A percentile compares a stretch with the other conserved stretches of the same genome.
These are phyloP conservation scores for Rhododendron henanense DNA, from an alignment of 148 eudicot species.

Conservation along the genomic window DNA sequence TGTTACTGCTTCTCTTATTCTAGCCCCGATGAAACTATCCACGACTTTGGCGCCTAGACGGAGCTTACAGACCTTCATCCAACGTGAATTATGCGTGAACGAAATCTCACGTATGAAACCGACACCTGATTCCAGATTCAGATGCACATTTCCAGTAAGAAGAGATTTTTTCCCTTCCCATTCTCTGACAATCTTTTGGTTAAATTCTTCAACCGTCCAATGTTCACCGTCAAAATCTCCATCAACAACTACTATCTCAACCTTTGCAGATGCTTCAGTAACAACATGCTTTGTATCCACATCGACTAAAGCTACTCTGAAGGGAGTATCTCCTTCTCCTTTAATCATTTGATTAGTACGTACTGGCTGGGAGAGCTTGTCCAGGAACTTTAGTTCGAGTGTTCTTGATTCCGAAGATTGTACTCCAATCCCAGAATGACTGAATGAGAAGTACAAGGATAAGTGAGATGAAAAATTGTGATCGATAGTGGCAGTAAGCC, in stretches of 20 bases:
- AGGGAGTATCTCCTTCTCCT: background rate
- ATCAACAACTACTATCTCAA: slow-evolving; percentile 10
- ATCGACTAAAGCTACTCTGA: slow-evolving; percentile 5
- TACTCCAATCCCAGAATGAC: background rate
- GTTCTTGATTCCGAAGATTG: background rate
- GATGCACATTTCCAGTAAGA: slow-evolving; percentile 6
- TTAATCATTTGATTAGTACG: background rate
- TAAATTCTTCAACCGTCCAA: background rate
- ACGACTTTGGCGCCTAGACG: slow-evolving; percentile 10
- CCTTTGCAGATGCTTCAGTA: slow-evolving; percentile 8
- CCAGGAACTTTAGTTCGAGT: background rate
- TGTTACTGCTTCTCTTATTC: background rate
- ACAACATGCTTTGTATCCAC: background rate
- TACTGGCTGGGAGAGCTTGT: slow-evolving; percentile 1
- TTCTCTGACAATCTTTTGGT: background rate
- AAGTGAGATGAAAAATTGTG: background rate
- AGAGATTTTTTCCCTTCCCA: slow-evolving; percentile 1
- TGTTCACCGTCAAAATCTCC: slow-evolving; percentile 3
- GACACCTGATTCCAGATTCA: slow-evolving; percentile 2
- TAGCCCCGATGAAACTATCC: background rate
- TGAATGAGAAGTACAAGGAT: background rate
- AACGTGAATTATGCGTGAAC: background rate
- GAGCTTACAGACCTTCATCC: background rate
- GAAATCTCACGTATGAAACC: background rate
- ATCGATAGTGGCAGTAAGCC: background rate